phyloP scores from a whole-genome alignment of 768 basidiomycete genomes.

The Clathrus columnatus region DNA sequence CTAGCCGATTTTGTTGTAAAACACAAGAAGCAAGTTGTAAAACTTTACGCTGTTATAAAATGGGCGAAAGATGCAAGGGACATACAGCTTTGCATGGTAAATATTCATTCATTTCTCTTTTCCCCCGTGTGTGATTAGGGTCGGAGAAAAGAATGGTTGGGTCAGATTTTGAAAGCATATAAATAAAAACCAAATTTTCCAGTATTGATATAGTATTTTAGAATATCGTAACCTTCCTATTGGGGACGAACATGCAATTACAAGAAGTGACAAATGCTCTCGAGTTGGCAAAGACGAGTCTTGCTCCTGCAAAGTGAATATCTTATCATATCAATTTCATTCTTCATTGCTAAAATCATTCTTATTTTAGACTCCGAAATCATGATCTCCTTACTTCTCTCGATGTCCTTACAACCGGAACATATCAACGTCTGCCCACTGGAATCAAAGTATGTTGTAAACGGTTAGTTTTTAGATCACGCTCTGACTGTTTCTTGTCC shows the following conservation, averaged over 20 bases:
- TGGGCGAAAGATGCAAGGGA: constrained; percentile 82
- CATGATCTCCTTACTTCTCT: constrained; percentile 89
- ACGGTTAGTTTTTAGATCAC: background rate
- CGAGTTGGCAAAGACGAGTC: constrained; percentile 52
- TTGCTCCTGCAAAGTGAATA: constrained; percentile 71
- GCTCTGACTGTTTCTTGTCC: background rate
- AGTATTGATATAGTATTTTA: constrained; percentile 21
- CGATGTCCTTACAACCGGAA: constrained; percentile 79
- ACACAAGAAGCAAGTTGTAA: constrained; percentile 83
- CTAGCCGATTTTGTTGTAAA: constrained; percentile 88
- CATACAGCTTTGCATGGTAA: constrained; percentile 81
- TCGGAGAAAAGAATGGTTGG: too few species aligned
- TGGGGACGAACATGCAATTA: constrained; percentile 80
- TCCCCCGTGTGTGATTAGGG: background rate
- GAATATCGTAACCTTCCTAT: constrained; percentile 84
- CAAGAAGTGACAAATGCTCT: constrained; percentile 57
- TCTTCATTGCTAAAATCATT: background rate
- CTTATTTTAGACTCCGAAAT: constrained; percentile 63
- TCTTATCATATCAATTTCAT: background rate
- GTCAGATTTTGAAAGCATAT: too few species aligned
- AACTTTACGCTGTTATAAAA: constrained; percentile 76
- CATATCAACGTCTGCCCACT: constrained; percentile 76
- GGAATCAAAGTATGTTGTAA: constrained; percentile 55
- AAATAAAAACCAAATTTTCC: too few species aligned
- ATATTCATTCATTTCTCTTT: background rate